Evolutionary conservation across 805 yeast genomes (phyloP).

Genomic region (Martiniozyma abietophila): DNA sequence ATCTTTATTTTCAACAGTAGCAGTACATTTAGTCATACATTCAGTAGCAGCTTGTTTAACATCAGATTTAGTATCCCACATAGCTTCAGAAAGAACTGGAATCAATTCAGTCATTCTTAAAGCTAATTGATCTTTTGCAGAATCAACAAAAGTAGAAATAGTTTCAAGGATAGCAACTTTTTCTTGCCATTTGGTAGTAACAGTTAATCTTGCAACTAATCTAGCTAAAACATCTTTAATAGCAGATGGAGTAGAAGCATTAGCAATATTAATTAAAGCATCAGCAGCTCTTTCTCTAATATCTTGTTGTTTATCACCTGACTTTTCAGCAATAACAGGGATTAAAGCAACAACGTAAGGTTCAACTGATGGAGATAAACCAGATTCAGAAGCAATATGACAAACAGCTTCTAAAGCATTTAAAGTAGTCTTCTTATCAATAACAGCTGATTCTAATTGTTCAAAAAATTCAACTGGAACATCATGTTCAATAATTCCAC

Average conservation of each 20-base stretch:
- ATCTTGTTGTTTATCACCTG: slow-evolving; percentile 86
- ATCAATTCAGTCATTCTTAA: slow-evolving; percentile 99
- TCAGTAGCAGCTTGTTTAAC: slow-evolving; percentile 95
- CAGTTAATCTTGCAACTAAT: slow-evolving; percentile 55
- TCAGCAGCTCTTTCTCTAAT: slow-evolving; percentile 63
- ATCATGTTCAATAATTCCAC: slow-evolving; percentile 97
- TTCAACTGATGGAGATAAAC: slow-evolving; percentile 86
- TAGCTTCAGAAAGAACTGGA: slow-evolving; percentile 96
- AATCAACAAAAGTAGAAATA: slow-evolving; percentile 78
- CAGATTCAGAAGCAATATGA: slow-evolving; percentile 75
- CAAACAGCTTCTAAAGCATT: slow-evolving; percentile 78
- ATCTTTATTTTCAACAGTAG: slow-evolving; percentile 99
- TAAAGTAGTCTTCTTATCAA: slow-evolving; percentile 72
- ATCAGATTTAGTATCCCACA: slow-evolving; percentile 99
- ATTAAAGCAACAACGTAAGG: slow-evolving; percentile 83
- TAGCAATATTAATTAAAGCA: slow-evolving; percentile 70
- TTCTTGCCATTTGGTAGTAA: slow-evolving; percentile 95
- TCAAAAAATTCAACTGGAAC: slow-evolving; percentile 84
- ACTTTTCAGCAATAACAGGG: slow-evolving; percentile 58
- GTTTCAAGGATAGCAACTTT: slow-evolving; percentile 86
- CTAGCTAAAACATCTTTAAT: slow-evolving; percentile 85
- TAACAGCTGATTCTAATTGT: slow-evolving; percentile 65
- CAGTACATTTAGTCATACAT: slow-evolving; percentile 93
- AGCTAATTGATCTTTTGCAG: slow-evolving; percentile 93
- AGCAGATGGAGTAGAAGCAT: slow-evolving; percentile 84